Base-by-base conservation (phyloP, 306 rosid genomes). In the Senna tora region DNA sequence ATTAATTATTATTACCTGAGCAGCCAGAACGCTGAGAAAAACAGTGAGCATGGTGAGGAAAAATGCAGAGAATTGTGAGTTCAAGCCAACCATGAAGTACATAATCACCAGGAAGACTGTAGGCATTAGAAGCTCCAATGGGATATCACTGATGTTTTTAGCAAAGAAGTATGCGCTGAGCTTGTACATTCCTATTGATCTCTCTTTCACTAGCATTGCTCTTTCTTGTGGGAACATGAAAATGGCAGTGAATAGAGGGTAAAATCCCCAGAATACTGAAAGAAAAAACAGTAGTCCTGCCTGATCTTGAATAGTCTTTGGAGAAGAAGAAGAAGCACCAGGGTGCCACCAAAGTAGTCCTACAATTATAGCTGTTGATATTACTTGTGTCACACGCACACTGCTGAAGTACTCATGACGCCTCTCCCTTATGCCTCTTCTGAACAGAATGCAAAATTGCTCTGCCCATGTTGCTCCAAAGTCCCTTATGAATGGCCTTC, bases 171-270 rank as follows among this genome's bases (percentile, higher is more conserved):
- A 61, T 17, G 67, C 67, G 21, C 67, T 61, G 30, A 61, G 67
- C 17, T 19, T 61, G 21, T 61, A 61, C 67, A 61, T 36, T 46
- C 36, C 67, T 16, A 36, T 36, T 1, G 67, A 61, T 38, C 67
- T 61, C 67, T 61, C 67, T 61, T 61, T 61, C 67, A 61, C 67
- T 5, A 61, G 49, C 67, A 61, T 61, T 38, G 67, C 67, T 36
- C 67, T 36, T 36, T 61, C 67, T 61, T 61, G 67, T 19, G 67
- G 67, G 67, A 61, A 61, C 67, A 61, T 61, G 49, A 61, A 61
- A 22, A 61, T 5, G 30, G 67, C 67, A 36, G 21, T 61, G 19
- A 61, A 61, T 10, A 61, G 67, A 17, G 67, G 67, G 19, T 61
- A 61, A 22, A 61, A 61, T 15, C 67, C 67, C 67, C 67, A 61